These are phyloP conservation scores for Elasticomyces elasticus DNA, from an alignment of 495 filamentous ascomycete genomes.

Conservation along the genomic window DNA sequence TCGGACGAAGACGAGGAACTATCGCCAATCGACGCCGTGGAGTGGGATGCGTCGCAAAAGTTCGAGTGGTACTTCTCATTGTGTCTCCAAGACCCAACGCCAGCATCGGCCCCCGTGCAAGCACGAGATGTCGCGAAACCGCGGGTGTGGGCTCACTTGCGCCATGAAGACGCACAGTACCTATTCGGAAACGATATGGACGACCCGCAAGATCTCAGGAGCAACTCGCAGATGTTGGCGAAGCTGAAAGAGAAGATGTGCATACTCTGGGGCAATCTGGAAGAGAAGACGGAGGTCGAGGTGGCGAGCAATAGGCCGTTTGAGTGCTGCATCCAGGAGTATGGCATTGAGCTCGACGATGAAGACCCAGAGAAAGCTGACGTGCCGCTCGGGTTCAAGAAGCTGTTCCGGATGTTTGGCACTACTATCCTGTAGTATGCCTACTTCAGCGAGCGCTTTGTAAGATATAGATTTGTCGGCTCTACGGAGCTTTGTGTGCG, in stretches of 20 bases:
- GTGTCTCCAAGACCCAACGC: slow-evolving; percentile 26
- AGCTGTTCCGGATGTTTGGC: slow-evolving; percentile 46
- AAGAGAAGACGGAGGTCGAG: slow-evolving; percentile 51
- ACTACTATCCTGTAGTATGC: slow-evolving; percentile 37
- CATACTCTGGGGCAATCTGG: slow-evolving; percentile 76
- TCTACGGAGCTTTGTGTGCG: not conserved
- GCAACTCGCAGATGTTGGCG: slow-evolving; percentile 36
- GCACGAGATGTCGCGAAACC: not conserved
- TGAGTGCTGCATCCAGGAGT: slow-evolving; percentile 52
- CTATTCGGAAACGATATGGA: slow-evolving; percentile 17
- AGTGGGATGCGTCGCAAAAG: slow-evolving; percentile 23
- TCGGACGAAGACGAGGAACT: slow-evolving; percentile 15
- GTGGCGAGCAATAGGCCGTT: slow-evolving; percentile 39
- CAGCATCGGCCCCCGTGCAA: not conserved
- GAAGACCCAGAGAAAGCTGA: slow-evolving; percentile 25
- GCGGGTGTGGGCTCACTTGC: slow-evolving; percentile 8
- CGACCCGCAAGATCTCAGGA: slow-evolving; percentile 38
- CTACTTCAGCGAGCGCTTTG: not conserved
- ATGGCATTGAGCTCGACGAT: slow-evolving; percentile 37
- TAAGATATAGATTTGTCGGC: not conserved
- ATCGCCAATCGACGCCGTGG: slow-evolving; percentile 13
- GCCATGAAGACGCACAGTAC: slow-evolving; percentile 18
- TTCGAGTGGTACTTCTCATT: slow-evolving; percentile 32
- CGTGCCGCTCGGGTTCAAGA: slow-evolving; percentile 33
- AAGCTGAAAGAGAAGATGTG: slow-evolving; percentile 61